Percentiles rank a stretch among this genome's conserved stretches.
These are phyloP conservation scores for Cercospora sp. DNA, from an alignment of 2,329 filamentous ascomycete species.

Conservation along the genomic window DNA sequence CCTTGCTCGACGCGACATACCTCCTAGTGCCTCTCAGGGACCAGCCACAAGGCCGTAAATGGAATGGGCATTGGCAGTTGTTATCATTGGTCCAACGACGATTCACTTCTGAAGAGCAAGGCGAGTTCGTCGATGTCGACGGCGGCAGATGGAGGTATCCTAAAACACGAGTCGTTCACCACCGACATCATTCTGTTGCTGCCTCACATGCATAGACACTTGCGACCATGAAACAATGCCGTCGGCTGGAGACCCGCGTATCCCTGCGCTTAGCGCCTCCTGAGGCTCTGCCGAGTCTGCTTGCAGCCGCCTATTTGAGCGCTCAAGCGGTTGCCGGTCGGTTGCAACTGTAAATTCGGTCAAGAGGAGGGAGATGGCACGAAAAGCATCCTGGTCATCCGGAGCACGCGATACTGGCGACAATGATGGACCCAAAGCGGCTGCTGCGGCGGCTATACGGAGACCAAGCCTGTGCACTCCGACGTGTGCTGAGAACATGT, in stretches of 20 bases:
- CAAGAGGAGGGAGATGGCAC: background rate
- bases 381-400: background rate
- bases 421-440: background rate
- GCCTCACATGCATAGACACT: constrained; percentile 1
- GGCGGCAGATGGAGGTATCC: background rate
- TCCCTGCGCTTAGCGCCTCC: background rate
- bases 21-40: background rate
- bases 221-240: constrained; percentile 5
- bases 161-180: background rate
- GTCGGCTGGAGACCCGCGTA: background rate
- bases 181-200: background rate
- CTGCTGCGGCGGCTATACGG: background rate
- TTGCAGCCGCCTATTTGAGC: background rate
- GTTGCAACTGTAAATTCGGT: background rate
- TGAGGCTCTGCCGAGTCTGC: constrained; percentile 2
- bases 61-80: background rate
- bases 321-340: background rate
- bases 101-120: background rate
- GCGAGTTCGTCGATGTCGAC: background rate
- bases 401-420: background rate
- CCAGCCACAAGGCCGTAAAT: background rate
- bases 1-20: background rate
- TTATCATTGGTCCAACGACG: background rate
- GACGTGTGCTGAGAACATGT: background rate
- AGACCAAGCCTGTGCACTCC: background rate